These are phyloP conservation scores for Leonotis leonurus DNA, from an alignment of 257 asterid genomes.

Conservation along the genomic window DNA sequence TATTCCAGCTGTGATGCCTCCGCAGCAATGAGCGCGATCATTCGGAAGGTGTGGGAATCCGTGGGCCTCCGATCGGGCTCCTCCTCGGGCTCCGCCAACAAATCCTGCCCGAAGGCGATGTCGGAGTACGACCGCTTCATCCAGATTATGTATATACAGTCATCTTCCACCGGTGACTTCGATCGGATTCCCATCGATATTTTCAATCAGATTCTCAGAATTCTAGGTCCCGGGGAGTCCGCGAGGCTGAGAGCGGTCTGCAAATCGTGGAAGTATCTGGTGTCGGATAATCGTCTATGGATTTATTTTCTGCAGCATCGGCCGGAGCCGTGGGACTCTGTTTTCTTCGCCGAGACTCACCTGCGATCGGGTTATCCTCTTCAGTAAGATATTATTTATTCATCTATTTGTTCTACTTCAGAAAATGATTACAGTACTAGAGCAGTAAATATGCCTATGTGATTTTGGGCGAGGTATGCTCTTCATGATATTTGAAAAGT, in stretches of 20 bases:
- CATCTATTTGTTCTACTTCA: too few species aligned
- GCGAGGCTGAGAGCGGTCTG: constrained; percentile 70
- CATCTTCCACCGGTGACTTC: constrained; percentile 71
- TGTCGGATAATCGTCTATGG: constrained; percentile 85
- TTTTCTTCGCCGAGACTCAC: constrained; percentile 75
- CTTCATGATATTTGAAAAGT: neutral
- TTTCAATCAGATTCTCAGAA: constrained; percentile 46
- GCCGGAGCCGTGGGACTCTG: constrained; percentile 70
- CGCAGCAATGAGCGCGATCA: constrained; percentile 38
- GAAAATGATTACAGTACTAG: neutral
- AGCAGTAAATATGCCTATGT: neutral
- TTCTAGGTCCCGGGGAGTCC: constrained; percentile 74
- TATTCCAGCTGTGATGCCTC: neutral
- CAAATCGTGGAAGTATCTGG: constrained; percentile 61
- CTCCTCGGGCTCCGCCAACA: constrained; percentile 22
- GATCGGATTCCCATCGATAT: constrained; percentile 79
- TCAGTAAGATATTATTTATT: constrained; percentile 35
- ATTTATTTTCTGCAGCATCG: constrained; percentile 78
- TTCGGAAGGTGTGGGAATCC: constrained; percentile 65
- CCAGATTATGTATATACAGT: constrained; percentile 46
- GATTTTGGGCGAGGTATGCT: neutral
- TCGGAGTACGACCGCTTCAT: constrained; percentile 40
- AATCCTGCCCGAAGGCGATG: constrained; percentile 14
- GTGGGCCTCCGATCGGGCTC: constrained; percentile 41
- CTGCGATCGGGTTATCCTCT: constrained; percentile 77